A percentile compares a stretch with the other conserved stretches of the same genome.
phyloP scores from a whole-genome alignment of 345 rosid species.

The Psidium friedrichsthalianum region DNA sequence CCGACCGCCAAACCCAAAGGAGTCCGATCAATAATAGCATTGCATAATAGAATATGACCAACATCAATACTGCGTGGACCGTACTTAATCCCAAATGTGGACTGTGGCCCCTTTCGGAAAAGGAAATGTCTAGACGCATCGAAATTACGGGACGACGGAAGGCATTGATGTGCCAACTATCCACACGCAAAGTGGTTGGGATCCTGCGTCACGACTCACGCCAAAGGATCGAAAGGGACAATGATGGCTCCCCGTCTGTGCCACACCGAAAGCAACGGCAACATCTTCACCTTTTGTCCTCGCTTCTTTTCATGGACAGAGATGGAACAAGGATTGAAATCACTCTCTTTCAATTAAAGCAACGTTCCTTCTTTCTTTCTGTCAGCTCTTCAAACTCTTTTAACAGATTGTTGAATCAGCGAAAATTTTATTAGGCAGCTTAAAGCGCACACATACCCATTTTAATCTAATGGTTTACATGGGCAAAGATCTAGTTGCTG shows the following conservation, averaged over 20 bases:
- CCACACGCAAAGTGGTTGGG: background rate
- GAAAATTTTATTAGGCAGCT: background rate
- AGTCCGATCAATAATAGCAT: background rate
- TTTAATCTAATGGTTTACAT: background rate
- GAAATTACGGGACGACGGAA: background rate
- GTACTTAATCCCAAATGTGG: background rate
- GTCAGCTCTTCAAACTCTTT: background rate
- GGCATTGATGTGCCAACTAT: background rate
- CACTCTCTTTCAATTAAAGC: background rate
- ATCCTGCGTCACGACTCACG: background rate
- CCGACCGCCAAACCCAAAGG: background rate
- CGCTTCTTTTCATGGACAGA: background rate
- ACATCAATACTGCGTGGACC: background rate
- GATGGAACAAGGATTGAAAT: background rate
- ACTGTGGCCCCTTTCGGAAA: background rate
- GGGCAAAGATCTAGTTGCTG: fast-evolving
- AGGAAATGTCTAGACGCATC: background rate
- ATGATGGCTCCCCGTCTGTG: background rate
- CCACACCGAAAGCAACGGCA: background rate
- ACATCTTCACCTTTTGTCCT: background rate
- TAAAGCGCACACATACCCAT: background rate
- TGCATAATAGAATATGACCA: too few relatives aligned
- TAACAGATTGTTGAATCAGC: background rate
- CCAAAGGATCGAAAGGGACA: background rate
- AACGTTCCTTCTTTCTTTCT: background rate